Evolutionary conservation across 768 basidiomycete genomes (phyloP).

Genomic region (Tulasnella sp.): DNA sequence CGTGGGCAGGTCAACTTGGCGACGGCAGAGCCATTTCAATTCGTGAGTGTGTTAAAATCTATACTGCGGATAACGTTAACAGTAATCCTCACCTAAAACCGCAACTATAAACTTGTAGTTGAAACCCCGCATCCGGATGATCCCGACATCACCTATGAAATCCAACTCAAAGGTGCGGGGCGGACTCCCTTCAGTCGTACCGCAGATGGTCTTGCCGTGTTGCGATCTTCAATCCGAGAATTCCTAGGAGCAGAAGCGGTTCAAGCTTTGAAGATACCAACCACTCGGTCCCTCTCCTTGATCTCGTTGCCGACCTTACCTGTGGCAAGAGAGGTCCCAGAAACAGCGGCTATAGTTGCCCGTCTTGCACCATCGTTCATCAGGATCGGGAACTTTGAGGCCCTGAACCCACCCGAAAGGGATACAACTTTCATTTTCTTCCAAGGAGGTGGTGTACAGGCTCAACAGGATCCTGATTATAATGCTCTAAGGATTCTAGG

Average conservation of each 20-base stretch:
- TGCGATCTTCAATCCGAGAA: conserved; percentile 90
- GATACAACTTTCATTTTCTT: conserved; percentile 30
- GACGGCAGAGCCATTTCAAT: conserved; percentile 93
- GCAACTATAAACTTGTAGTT: conserved; percentile 32
- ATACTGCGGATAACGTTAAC: neutral
- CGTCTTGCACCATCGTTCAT: conserved; percentile 83
- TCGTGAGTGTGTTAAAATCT: conserved; percentile 28
- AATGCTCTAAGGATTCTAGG: conserved; percentile 64
- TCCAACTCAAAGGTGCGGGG: conserved; percentile 91
- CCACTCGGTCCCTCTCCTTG: conserved; percentile 75
- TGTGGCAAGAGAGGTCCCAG: conserved; percentile 60
- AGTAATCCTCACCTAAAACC: conserved; percentile 4
- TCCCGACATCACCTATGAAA: conserved; percentile 49
- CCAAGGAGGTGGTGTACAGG: conserved; percentile 46
- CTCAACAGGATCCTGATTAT: conserved; percentile 34
- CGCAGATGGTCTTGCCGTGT: conserved; percentile 89
- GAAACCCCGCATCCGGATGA: conserved; percentile 60
- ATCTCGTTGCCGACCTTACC: conserved; percentile 57
- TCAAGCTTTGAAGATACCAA: conserved; percentile 75
- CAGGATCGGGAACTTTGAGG: conserved; percentile 84
- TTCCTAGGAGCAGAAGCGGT: conserved; percentile 84
- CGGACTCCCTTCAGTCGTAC: conserved; percentile 85
- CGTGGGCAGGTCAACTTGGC: conserved; percentile 88
- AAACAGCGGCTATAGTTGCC: conserved; percentile 59
- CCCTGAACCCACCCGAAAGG: conserved; percentile 53